Conservation (phyloP, 768 basidiomycete species). For the Leucocoprinus birnbaumii region DNA sequence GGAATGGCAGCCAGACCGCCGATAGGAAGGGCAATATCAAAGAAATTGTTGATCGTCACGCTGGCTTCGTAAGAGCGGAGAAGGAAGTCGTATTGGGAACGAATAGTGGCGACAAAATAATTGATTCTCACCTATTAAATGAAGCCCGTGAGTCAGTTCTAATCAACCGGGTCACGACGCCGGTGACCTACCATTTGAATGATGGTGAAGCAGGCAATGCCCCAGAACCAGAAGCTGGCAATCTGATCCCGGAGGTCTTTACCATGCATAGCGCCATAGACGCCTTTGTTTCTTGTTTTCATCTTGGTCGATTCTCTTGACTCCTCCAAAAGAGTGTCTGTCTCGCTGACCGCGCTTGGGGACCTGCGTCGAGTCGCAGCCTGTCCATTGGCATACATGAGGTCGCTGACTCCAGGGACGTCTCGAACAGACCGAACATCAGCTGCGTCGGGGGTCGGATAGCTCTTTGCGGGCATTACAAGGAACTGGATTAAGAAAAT, state of each 20-base stretch:
- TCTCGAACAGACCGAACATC: too few species aligned
- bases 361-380: not conserved
- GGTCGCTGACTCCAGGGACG: too few species aligned
- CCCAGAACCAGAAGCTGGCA: constrained; percentile 6
- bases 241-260: not conserved
- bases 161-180: too few species aligned
- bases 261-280: constrained; percentile 3
- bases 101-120: constrained; percentile 7
- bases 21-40: not conserved
- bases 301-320: not conserved
- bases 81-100: constrained; percentile 5
- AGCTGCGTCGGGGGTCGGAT: not conserved
- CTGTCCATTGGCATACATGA: too few species aligned
- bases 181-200: constrained; percentile 4
- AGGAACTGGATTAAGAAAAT: not conserved
- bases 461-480: not conserved
- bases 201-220: not conserved
- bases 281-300: not conserved
- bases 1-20: not conserved
- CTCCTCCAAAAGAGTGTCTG: not conserved
- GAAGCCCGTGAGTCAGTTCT: not conserved
- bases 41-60: not conserved
- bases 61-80: constrained; percentile 3
- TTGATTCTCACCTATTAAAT: constrained; percentile 1
- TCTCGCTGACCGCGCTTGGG: not conserved